Conservation (phyloP, 495 filamentous ascomycete species). For the Aspergillus affinis region DNA sequence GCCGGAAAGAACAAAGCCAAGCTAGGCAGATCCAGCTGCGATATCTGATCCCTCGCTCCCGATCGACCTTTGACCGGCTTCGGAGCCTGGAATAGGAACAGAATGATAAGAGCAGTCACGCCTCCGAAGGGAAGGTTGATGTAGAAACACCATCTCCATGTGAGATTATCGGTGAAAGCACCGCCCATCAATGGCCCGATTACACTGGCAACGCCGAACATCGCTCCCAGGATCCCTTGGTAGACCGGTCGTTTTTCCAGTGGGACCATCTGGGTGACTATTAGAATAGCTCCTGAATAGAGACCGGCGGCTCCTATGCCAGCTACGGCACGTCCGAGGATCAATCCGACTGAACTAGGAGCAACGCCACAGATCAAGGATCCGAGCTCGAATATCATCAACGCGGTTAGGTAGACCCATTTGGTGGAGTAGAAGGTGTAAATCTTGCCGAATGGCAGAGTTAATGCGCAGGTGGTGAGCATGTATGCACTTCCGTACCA, state of each 20-base stretch:
- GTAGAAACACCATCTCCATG: constrained; percentile 65
- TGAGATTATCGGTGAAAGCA: constrained; percentile 59
- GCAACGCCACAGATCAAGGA: constrained; percentile 79
- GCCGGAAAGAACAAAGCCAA: constrained; percentile 67
- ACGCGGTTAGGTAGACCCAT: constrained; percentile 67
- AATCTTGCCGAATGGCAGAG: constrained; percentile 72
- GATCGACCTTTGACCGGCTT: constrained; percentile 40
- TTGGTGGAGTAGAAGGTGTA: constrained; percentile 81
- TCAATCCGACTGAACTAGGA: constrained; percentile 70
- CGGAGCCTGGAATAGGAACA: constrained; percentile 60
- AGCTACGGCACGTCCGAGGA: constrained; percentile 81
- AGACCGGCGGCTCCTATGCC: constrained; percentile 83
- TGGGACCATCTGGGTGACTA: constrained; percentile 74
- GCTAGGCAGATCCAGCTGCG: constrained; percentile 66
- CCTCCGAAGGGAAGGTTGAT: constrained; percentile 70
- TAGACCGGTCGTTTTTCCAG: constrained; percentile 69
- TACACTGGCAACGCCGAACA: constrained; percentile 79
- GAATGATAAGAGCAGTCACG: constrained; percentile 58
- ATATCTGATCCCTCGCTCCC: constrained; percentile 43
- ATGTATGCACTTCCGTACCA: constrained; percentile 76
- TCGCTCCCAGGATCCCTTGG: constrained; percentile 70
- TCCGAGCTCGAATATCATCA: constrained; percentile 82
- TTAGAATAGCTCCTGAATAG: constrained; percentile 78
- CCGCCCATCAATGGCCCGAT: constrained; percentile 67
- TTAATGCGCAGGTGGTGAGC: constrained; percentile 70